A percentile compares a stretch with the other conserved stretches of the same genome.
These are phyloP conservation scores for Trichosporon ovoides DNA, from an alignment of 1,284 basidiomycete genomes.

Conservation along the genomic window DNA sequence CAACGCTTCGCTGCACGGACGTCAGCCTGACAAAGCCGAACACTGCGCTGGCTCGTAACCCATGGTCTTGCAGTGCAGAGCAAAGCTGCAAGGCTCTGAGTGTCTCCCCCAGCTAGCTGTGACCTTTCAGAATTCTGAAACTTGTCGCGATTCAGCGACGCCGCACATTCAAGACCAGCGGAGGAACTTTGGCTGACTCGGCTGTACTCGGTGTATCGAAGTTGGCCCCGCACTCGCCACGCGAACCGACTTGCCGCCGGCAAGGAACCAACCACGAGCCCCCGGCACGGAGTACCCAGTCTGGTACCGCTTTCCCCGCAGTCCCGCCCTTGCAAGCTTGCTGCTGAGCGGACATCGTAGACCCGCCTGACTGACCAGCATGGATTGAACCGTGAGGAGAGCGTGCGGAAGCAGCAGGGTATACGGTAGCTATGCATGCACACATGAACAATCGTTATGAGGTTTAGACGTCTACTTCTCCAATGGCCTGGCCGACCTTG, in stretches of 20 bases:
- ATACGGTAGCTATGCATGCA: constrained; percentile 2
- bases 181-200: too few relatives aligned
- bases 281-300: background rate
- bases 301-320: background rate
- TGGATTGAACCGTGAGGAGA: background rate
- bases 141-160: too few relatives aligned
- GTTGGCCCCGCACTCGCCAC: background rate
- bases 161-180: too few relatives aligned
- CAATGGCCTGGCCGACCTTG: constrained; percentile 70
- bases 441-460: constrained; percentile 6
- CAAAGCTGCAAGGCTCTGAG: too few relatives aligned
- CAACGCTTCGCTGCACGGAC: too few relatives aligned
- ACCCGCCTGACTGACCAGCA: background rate
- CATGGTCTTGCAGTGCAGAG: too few relatives aligned
- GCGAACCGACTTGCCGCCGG: constrained; percentile 2
- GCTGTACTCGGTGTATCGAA: too few relatives aligned
- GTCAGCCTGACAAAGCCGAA: too few relatives aligned
- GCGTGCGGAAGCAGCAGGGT: background rate
- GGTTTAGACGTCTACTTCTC: constrained; percentile 3
- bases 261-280: background rate
- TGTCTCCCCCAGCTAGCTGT: too few relatives aligned
- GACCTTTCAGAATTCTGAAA: too few relatives aligned
- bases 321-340: background rate
- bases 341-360: background rate
- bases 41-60: too few relatives aligned